These are phyloP conservation scores for Tricholoma matsutake DNA, from an alignment of 768 basidiomycete genomes.

Conservation along the genomic window DNA sequence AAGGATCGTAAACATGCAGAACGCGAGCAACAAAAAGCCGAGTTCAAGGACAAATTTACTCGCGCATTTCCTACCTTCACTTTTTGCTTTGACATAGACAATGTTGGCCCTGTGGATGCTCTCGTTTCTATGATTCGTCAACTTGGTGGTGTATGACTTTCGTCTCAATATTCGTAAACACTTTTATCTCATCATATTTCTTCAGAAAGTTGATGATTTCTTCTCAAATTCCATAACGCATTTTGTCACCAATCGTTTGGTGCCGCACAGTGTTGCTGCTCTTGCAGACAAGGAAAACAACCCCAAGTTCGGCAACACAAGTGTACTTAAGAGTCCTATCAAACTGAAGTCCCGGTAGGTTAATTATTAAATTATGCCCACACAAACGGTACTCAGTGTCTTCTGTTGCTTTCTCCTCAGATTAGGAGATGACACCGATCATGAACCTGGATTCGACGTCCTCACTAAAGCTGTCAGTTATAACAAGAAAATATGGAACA, in stretches of 20 bases:
- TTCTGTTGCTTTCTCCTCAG: background rate
- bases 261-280: conserved; percentile 29
- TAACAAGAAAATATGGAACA: conserved; percentile 86
- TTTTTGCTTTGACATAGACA: conserved; percentile 73
- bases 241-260: conserved; percentile 66
- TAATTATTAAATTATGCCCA: background rate
- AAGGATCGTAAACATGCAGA: conserved; percentile 49
- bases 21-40: conserved; percentile 54
- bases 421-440: conserved; percentile 9
- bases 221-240: conserved; percentile 87
- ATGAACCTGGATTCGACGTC: conserved; percentile 37
- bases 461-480: conserved; percentile 65
- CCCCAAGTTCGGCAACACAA: conserved; percentile 28
- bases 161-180: background rate
- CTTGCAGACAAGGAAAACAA: conserved; percentile 66
- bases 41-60: conserved; percentile 82
- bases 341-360: conserved; percentile 58
- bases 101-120: background rate
- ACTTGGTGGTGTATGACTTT: conserved; percentile 70
- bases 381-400: background rate
- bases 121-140: conserved; percentile 43
- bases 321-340: conserved; percentile 59
- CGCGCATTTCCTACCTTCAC: conserved; percentile 80
- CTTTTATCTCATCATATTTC: conserved; percentile 4
- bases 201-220: conserved; percentile 81